Evolutionary conservation across 768 basidiomycete genomes (phyloP), one percentile per base, ranked within the genome.

Genomic region (Kwoniella bestiolae): DNA sequence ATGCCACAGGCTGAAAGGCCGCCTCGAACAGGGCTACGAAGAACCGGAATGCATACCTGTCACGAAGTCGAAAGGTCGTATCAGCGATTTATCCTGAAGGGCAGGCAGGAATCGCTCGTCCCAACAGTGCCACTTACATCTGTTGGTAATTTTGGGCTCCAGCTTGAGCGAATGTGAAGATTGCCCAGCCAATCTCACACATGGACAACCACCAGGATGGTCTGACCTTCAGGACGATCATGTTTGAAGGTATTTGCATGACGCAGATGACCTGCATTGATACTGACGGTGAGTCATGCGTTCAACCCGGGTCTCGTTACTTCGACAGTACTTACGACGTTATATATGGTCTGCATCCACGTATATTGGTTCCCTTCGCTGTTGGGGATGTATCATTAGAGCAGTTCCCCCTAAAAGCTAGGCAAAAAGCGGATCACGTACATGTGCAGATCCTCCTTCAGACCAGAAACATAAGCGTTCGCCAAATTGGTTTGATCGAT

Each of bases 121-220:
- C 49, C 23, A 16, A 55, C 4, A 32, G 55, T 29, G 31, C 32
- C n/a, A 57, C 63, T 51, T 25, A 56, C 55, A 56, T 56, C 9
- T 29, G 29, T 41, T 56, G 55, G n/a, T 41, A 56, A n/a, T 23
- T 35, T 18, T 56, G 31, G 18, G 55, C 55, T 7, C 58, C 67
- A 16, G 70, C 70, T 62, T 71, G 70, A 34, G 67, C 67, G 34
- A 72, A 68, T 9, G 67, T 72, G 55, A 69, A 68, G 28, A 51
- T 49, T 8, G 23, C 50, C 69, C 69, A 70, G n/a, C 66, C 66
- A n/a, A 70, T 12, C 61, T 70, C 69, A 47, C 55, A 67, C 12
- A 26, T 34, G 28, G 49, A 25, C 5, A 69, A 34, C n/a, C 31
- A 38, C 44, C 23, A 49, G 2, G 45, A 51, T 4, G 68, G 68